A percentile compares a stretch with the other conserved stretches of the same genome.
These are phyloP conservation scores for Westerdykella ornata DNA, from an alignment of 2,329 filamentous ascomycete genomes.

Conservation along the genomic window DNA sequence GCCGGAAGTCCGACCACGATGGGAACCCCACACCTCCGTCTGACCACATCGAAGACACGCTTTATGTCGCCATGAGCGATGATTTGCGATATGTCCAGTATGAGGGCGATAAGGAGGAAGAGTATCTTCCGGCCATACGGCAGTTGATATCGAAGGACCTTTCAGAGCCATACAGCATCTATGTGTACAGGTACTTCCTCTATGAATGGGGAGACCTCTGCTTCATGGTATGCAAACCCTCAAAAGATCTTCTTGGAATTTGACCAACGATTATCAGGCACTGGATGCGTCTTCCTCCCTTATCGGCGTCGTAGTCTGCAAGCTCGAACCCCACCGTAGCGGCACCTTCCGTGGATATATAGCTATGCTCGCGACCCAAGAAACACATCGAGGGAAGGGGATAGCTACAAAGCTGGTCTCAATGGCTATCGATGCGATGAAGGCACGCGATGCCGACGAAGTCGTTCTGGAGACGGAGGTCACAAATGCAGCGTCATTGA, in stretches of 20 bases:
- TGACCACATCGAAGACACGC: neutral
- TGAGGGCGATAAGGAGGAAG: conserved; percentile 52
- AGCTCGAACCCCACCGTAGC: conserved; percentile 81
- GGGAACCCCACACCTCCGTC: neutral
- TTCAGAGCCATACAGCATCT: conserved; percentile 98
- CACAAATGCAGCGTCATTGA: conserved; percentile 81
- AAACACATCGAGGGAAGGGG: conserved; percentile 71
- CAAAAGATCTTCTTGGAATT: neutral
- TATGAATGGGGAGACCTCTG: conserved; percentile 98
- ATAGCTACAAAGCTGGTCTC: conserved; percentile 84
- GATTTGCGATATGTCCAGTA: conserved; percentile 56
- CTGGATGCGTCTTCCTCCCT: conserved; percentile 48
- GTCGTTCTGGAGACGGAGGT: conserved; percentile 95
- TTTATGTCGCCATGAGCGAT: conserved; percentile 13
- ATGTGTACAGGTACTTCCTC: conserved; percentile 96
- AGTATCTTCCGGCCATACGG: conserved; percentile 77
- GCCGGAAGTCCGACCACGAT: neutral
- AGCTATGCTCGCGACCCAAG: conserved; percentile 91
- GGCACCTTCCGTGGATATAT: conserved; percentile 91
- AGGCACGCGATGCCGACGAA: conserved; percentile 75
- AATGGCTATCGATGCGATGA: conserved; percentile 87
- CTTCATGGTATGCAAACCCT: conserved; percentile 71
- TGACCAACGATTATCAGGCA: conserved; percentile 17
- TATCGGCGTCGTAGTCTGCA: conserved; percentile 88
- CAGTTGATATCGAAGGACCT: conserved; percentile 92